These are phyloP conservation scores for Amoeboaphelidium protococcarum DNA, from an alignment of 371 early-diverging fungal genomes.

Conservation along the genomic window DNA sequence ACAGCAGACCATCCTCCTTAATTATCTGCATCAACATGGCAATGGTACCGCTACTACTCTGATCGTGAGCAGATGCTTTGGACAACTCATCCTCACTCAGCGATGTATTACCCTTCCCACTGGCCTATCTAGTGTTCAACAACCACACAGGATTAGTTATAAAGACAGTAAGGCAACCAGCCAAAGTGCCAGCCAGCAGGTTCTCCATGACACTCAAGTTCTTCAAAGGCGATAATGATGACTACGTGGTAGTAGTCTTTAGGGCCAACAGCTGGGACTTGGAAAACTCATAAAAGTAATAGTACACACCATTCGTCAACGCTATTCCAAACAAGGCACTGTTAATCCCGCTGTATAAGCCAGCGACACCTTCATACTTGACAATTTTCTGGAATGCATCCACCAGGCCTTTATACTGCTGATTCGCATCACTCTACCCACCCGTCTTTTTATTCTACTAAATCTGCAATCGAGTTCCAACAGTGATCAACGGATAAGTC, in stretches of 20 bases:
- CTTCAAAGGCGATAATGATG: slow-evolving; percentile 46
- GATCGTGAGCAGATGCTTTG: slow-evolving; percentile 2
- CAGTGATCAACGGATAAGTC: slow-evolving; percentile 79
- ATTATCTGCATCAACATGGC: slow-evolving; percentile 42
- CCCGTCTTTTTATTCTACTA: slow-evolving; percentile 21
- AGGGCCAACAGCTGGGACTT: too few species aligned
- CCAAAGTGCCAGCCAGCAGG: slow-evolving; percentile 73
- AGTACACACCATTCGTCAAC: slow-evolving; percentile 47
- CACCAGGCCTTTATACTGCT: slow-evolving; percentile 50
- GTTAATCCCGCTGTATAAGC: slow-evolving; percentile 78
- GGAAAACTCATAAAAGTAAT: slow-evolving; percentile 69
- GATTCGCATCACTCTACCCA: slow-evolving; percentile 46
- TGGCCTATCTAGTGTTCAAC: slow-evolving; percentile 35
- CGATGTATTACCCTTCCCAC: slow-evolving; percentile 1
- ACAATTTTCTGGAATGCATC: slow-evolving; percentile 64
- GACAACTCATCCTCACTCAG: slow-evolving; percentile 10
- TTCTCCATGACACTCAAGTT: slow-evolving; percentile 50
- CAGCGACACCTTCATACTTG: slow-evolving; percentile 56
- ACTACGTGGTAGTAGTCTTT: too few species aligned
- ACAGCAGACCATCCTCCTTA: slow-evolving; percentile 47
- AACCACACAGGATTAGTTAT: slow-evolving; percentile 95
- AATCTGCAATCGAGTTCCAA: slow-evolving; percentile 67
- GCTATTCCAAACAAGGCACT: slow-evolving; percentile 87
- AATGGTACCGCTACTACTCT: slow-evolving; percentile 17
- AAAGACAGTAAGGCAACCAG: slow-evolving; percentile 54